These are phyloP conservation scores for Geopyxis carbonaria DNA, from an alignment of 495 filamentous ascomycete genomes.

Conservation along the genomic window DNA sequence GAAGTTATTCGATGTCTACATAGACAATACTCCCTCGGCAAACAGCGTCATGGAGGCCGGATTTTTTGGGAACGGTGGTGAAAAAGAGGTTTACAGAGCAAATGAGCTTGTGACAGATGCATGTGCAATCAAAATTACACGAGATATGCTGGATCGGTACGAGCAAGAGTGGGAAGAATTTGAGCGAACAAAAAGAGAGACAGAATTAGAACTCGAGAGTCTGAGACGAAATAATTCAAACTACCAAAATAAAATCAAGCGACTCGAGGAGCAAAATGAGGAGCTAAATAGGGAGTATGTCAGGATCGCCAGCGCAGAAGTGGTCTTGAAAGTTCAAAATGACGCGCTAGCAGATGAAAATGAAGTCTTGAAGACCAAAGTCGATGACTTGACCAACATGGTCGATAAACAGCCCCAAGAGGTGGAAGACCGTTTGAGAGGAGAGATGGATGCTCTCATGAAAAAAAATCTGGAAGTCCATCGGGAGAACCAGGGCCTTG, in stretches of 20 bases:
- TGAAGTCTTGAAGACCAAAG: conserved; percentile 66
- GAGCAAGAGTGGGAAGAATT: conserved; percentile 84
- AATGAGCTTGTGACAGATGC: conserved; percentile 88
- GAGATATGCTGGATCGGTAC: conserved; percentile 62
- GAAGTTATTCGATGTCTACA: conserved; percentile 86
- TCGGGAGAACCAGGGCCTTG: conserved; percentile 73
- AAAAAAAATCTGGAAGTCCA: conserved; percentile 84
- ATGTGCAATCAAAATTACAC: conserved; percentile 70
- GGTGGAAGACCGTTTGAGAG: conserved; percentile 63
- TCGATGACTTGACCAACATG: conserved; percentile 61
- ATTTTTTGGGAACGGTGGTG: conserved; percentile 87
- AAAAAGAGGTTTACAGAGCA: conserved; percentile 90
- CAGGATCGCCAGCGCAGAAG: conserved; percentile 72
- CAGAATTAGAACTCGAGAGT: conserved; percentile 64
- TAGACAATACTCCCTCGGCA: conserved; percentile 75
- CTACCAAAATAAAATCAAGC: conserved; percentile 53
- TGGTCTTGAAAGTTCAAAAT: conserved; percentile 83
- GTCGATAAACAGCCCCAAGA: conserved; percentile 81
- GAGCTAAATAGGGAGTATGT: conserved; percentile 88
- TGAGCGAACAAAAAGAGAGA: conserved; percentile 54
- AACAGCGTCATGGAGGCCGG: conserved; percentile 83
- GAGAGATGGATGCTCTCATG: conserved; percentile 85
- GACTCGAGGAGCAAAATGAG: conserved; percentile 74
- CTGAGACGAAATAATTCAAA: conserved; percentile 46
- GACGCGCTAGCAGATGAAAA: conserved; percentile 75